Evolutionary conservation across 805 yeast genomes (phyloP), one percentile per base, ranked within the genome.

Genomic region (Starmerella floricola): DNA sequence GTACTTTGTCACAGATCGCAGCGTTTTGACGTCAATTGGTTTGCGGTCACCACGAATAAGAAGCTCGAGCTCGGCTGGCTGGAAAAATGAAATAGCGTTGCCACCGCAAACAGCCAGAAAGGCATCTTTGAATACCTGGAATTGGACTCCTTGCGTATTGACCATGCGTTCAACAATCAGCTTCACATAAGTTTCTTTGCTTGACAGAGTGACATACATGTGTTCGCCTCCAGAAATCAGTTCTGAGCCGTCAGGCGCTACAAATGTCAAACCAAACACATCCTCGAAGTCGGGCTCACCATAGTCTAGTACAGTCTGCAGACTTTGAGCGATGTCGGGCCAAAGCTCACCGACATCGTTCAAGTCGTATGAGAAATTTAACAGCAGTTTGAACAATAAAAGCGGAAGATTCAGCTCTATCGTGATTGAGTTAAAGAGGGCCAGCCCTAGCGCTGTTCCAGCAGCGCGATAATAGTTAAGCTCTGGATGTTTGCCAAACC

Each of bases 361-460:
- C 36, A 83, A 61, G 0, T 67, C 68, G 21, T 76, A 62, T 4
- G 71, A 72, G 39, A 71, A 65, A 5, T 67, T 67, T 51, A 84
- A 64, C 31, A 88, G 62, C 46, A 82, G 72, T 61, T 85, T 87
- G 62, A 81, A 91, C 30, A 86, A 60, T 0, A 81, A 81, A 27
- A 65, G 62, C 0, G 97, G 95, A 42, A 88, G 74, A 34, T 72
- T 72, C 42, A 88, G 64, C 57, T 86, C 95, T 35, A 88, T 63
- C 37, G 87, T 85, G 1, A 86, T 79, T 0, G 95, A 81, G 60
- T 88, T 91, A 60, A 83, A 85, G 27, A 91, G 78, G 0, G 97
- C 96, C 51, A 91, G 67, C 0, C 95, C 97, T 31, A 91, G 62
- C 2, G 86, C 78, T 2, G 81, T 82, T 0, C 98, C 98, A 41